Base-by-base conservation (phyloP, 1,284 basidiomycete genomes). In the Sporisorium exsertum region DNA sequence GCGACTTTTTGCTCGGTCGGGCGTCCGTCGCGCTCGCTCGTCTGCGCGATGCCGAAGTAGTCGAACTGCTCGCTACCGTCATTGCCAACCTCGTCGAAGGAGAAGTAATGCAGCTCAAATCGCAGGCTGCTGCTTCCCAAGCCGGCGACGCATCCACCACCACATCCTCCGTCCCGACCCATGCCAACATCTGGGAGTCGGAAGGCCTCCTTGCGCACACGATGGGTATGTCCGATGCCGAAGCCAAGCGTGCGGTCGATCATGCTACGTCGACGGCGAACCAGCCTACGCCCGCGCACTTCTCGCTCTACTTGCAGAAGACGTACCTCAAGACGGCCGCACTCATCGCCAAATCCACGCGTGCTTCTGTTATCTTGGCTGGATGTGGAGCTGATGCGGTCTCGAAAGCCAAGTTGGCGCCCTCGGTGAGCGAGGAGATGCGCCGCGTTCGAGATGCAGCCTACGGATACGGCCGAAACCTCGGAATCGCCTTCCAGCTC, bases 281-380 rank as follows among this genome's bases (percentile, higher is more conserved):
- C 35, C 74, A 66, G 46, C 87, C 88, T 0, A 87, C 86, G 2
- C 60, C 56, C 8, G 90, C 91, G 18, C 90, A 91, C 72, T 98
- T 96, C 90, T 91, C 91, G 65, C 88, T 91, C 37, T 99, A 99
- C 87, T 89, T 98, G 85, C 90, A 91, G 81, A 97, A 96, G 87
- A 95, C 94, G 27, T 99, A 98, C 85, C 88, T 99, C 82, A 98
- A 99, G 87, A 97, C 95, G 6, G 96, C 96, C 18, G 94, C 92
- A 81, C 87, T 99, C 66, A 96, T 99, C 90, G 95, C 95, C 1
- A 99, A 98, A 86, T 92, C 92, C 3, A 92, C 93, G 1, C 89
- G 95, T 9, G 93, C 94, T 6, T 91, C 94, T 0, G 93, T 94
- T 7, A 91, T 96, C 5, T 88, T 99, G 0, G 96, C 95, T 6